These are phyloP conservation scores for Erythrophleum fordii DNA, from an alignment of 306 rosid genomes.

Conservation along the genomic window DNA sequence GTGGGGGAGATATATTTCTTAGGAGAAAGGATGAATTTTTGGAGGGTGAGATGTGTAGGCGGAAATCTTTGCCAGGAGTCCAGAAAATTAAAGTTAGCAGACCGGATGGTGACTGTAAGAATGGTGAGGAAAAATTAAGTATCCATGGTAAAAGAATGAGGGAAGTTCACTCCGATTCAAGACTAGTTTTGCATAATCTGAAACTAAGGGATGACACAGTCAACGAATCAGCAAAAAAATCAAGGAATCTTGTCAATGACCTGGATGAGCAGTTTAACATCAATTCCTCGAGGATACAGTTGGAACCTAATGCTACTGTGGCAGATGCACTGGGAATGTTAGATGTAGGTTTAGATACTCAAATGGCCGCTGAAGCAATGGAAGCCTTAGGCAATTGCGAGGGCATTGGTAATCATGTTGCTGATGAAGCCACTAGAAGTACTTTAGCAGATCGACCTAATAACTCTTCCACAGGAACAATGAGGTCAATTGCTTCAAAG, in stretches of 20 bases:
- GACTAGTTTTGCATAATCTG: constrained; percentile 43
- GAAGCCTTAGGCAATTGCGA: constrained; percentile 66
- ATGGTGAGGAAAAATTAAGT: constrained; percentile 28
- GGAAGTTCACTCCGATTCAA: constrained; percentile 63
- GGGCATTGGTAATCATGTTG: constrained; percentile 42
- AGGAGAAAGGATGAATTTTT: constrained; percentile 77
- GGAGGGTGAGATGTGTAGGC: constrained; percentile 38
- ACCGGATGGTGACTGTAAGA: constrained; percentile 32
- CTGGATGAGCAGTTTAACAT: constrained; percentile 50
- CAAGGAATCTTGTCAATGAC: constrained; percentile 59
- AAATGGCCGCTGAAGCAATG: constrained; percentile 97
- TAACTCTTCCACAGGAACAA: constrained; percentile 43
- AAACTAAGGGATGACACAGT: constrained; percentile 40
- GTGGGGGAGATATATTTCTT: constrained; percentile 79
- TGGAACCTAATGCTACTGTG: constrained; percentile 45
- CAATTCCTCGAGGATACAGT: constrained; percentile 45
- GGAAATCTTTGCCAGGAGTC: constrained; percentile 53
- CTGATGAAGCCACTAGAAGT: constrained; percentile 45
- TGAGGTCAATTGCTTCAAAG: constrained; percentile 37
- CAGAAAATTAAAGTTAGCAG: constrained; percentile 37
- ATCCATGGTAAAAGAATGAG: constrained; percentile 41
- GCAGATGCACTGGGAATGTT: constrained; percentile 44
- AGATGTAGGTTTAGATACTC: constrained; percentile 87
- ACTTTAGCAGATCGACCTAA: constrained; percentile 32
- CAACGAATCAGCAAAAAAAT: constrained; percentile 35